phyloP scores from a whole-genome alignment of 768 basidiomycete species.

The Saitozyma podzolica region DNA sequence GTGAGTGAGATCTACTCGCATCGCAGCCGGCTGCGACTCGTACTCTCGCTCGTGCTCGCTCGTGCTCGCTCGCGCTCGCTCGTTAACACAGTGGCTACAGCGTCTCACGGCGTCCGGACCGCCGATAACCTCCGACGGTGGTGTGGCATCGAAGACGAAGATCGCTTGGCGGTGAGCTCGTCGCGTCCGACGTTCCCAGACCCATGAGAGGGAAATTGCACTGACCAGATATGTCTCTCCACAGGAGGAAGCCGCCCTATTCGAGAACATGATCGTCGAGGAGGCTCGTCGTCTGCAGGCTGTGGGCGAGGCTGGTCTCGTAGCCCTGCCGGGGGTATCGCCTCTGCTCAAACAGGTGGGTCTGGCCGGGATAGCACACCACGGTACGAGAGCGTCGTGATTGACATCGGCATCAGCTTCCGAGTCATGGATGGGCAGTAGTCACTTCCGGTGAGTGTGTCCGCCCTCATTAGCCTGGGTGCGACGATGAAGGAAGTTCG shows the following conservation, averaged over 20 bases:
- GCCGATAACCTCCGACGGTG: conserved; percentile 71
- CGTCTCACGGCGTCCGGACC: conserved; percentile 74
- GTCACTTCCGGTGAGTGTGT: conserved; percentile 68
- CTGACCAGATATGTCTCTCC: neutral
- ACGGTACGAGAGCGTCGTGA: conserved; percentile 54
- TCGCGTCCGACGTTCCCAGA: conserved; percentile 58
- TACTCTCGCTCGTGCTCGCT: neutral
- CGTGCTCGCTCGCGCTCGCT: neutral
- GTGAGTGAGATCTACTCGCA: conserved; percentile 47
- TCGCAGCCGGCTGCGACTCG: conserved; percentile 16
- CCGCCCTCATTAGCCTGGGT: neutral
- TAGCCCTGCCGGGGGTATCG: conserved; percentile 65
- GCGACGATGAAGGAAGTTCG: neutral
- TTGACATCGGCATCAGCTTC: neutral
- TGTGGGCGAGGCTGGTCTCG: conserved; percentile 58
- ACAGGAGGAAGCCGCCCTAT: conserved; percentile 47
- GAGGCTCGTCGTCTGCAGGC: conserved; percentile 56
- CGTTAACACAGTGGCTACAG: conserved; percentile 20
- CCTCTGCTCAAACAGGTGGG: conserved; percentile 62
- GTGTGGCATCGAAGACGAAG: conserved; percentile 65
- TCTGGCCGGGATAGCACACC: conserved; percentile 64
- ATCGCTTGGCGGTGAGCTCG: conserved; percentile 51
- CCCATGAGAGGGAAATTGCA: conserved; percentile 55
- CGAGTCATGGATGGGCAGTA: conserved; percentile 65
- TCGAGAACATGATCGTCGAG: conserved; percentile 67